Evolutionary conservation across 2,329 filamentous ascomycete genomes (phyloP), one percentile per base, ranked within the genome.

Genomic region (Davidsoniella eucalypti): DNA sequence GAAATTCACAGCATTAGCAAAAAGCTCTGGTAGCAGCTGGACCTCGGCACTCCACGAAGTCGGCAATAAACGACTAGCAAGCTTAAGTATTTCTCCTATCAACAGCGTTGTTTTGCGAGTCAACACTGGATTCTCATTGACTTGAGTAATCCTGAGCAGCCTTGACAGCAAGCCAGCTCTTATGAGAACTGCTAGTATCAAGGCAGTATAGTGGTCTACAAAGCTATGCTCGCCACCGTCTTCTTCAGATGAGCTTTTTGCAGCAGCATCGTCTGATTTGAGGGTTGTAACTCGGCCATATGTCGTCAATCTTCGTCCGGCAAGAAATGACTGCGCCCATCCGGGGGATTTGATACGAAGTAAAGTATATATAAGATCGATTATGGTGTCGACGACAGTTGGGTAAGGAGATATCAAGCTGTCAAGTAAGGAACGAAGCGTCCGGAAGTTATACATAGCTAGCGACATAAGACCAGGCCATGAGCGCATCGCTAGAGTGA

Each of bases 241-340:
- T 40, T 84, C 77, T 17, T 73, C 69, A 33, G 76, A 73, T 6
- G 69, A 61, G 18, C 73, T 68, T 42, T 73, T 74, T 23, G 21
- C 21, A 12, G 60, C 62, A 6, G 66, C 64, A 25, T 79, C 52
- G 8, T 50, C 71, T 1, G 80, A 72, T 56, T 85, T 87, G 47
- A 96, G 68, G 54, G 87, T 92, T 6, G 87, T 80, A 37, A 96
- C 88, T 58, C 93, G 77, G n/a, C 88, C 90, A 62, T 98, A 98
- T 0, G 92, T 98, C 0, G 93, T 98, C 44, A 98, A 70, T 53
- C 93, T 75, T 56, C 92, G 78, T 6, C 92, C 93, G 36, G 93
- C 92, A 44, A 98, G 74, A 62, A 94, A 98, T 0, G 90, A 93
- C 0, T 87, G 88, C 6, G 92, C 93, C 92, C 92, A 98, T 7